Percentiles rank a stretch among this genome's conserved stretches.
These are phyloP conservation scores for Microascus cirrosus DNA, from an alignment of 2,329 filamentous ascomycete genomes.

Conservation along the genomic window DNA sequence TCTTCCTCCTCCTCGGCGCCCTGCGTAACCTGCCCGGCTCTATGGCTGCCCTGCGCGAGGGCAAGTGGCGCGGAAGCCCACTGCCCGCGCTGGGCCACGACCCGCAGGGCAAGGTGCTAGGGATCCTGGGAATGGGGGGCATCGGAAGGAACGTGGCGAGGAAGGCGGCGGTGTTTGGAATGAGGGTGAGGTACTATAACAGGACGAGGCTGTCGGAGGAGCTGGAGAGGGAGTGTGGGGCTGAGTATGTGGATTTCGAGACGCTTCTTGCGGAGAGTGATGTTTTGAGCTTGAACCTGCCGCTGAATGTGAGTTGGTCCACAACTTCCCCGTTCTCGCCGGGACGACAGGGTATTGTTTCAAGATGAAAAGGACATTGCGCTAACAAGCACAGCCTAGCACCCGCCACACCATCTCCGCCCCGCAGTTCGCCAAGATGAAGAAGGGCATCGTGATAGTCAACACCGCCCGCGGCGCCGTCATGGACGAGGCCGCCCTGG, in stretches of 20 bases:
- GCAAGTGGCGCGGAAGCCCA: conserved; percentile 54
- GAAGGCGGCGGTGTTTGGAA: conserved; percentile 66
- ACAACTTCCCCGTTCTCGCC: background rate
- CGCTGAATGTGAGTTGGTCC: conserved; percentile 58
- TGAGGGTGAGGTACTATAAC: conserved; percentile 68
- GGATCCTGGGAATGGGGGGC: conserved; percentile 78
- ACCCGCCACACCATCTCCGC: conserved; percentile 69
- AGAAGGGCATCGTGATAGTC: conserved; percentile 62
- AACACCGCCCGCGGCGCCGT: conserved; percentile 78
- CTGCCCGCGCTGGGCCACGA: conserved; percentile 58
- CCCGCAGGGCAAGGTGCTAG: conserved; percentile 66
- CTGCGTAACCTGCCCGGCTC: conserved; percentile 60
- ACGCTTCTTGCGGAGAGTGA: conserved; percentile 59
- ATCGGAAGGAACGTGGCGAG: conserved; percentile 68
- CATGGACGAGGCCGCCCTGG: conserved; percentile 71
- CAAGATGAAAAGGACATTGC: background rate
- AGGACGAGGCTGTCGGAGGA: conserved; percentile 48
- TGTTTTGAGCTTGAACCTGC: conserved; percentile 70
- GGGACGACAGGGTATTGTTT: background rate
- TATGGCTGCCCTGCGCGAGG: conserved; percentile 54
- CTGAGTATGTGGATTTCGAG: conserved; percentile 63
- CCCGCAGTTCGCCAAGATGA: conserved; percentile 65
- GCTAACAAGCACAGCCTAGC: conserved; percentile 26
- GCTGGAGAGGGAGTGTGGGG: conserved; percentile 37
- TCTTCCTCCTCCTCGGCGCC: conserved; percentile 74